These are phyloP conservation scores for Neurospora sp. DNA, from an alignment of 495 filamentous ascomycete genomes.

Conservation along the genomic window DNA sequence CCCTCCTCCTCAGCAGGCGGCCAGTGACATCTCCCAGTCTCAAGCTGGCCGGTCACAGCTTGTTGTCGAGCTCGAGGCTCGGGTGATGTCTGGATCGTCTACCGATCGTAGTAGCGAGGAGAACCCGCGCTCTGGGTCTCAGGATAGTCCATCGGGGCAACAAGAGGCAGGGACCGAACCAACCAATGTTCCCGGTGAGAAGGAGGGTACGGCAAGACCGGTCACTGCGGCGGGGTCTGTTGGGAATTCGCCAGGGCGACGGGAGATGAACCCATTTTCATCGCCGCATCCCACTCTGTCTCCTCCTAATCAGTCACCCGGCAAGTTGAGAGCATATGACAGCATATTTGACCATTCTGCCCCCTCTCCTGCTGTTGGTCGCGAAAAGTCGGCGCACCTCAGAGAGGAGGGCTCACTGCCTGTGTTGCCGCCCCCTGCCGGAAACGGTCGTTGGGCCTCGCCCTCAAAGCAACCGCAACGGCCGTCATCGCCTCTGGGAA, in stretches of 20 bases:
- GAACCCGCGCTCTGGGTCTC: neutral
- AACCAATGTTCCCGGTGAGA: neutral
- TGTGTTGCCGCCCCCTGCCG: constrained; percentile 7
- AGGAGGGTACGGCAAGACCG: neutral
- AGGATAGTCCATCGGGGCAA: neutral
- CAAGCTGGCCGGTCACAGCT: neutral
- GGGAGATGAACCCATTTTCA: constrained; percentile 29
- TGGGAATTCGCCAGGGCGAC: constrained; percentile 2
- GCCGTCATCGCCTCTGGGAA: constrained; percentile 20
- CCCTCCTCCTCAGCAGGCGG: neutral
- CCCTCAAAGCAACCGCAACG: constrained; percentile 22
- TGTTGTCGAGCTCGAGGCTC: constrained; percentile 10
- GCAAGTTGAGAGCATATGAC: constrained; percentile 31
- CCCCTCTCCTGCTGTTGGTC: constrained; percentile 7
- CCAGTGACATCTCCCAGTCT: neutral
- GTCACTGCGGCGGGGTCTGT: neutral
- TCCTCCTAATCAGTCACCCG: constrained; percentile 29
- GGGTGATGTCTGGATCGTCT: constrained; percentile 4
- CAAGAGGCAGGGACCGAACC: constrained; percentile 10
- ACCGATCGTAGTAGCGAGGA: neutral
- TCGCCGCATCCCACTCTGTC: constrained; percentile 33
- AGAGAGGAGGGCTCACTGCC: constrained; percentile 11
- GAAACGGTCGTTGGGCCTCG: constrained; percentile 19
- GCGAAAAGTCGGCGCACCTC: neutral
- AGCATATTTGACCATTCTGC: constrained; percentile 26